phyloP scores from a whole-genome alignment of 2,329 filamentous ascomycete species.

The Rutstroemia sp. region DNA sequence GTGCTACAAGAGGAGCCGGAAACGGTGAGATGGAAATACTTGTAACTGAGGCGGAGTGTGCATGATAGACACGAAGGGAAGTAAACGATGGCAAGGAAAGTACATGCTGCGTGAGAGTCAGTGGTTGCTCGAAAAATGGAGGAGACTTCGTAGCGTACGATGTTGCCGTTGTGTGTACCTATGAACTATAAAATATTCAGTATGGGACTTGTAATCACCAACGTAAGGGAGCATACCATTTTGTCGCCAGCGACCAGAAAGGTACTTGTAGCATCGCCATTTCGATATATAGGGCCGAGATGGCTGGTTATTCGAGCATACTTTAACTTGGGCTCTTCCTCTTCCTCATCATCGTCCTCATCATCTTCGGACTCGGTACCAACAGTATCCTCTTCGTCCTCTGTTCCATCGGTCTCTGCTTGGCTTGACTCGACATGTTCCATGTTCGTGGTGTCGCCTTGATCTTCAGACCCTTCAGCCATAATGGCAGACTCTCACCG shows the following conservation, averaged over 20 bases:
- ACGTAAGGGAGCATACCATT: conserved; percentile 58
- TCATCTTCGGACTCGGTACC: conserved; percentile 38
- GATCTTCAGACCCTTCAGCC: conserved; percentile 26
- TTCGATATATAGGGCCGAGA: conserved; percentile 76
- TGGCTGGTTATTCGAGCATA: conserved; percentile 81
- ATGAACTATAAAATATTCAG: conserved; percentile 56
- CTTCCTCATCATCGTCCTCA: conserved; percentile 46
- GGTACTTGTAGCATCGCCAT: conserved; percentile 88
- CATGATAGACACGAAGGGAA: conserved; percentile 77
- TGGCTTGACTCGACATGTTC: conserved; percentile 17
- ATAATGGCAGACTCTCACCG: conserved; percentile 25
- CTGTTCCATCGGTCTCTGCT: conserved; percentile 16
- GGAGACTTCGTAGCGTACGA: conserved; percentile 50
- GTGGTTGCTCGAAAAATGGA: conserved; percentile 15
- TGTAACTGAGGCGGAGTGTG: conserved; percentile 87
- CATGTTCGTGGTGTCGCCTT: conserved; percentile 20
- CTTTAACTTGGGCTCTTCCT: conserved; percentile 82
- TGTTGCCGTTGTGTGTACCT: conserved; percentile 93
- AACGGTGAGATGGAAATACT: conserved; percentile 85
- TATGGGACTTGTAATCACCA: not conserved
- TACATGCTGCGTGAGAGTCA: conserved; percentile 58
- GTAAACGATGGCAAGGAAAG: conserved; percentile 77
- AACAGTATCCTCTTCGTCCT: conserved; percentile 22
- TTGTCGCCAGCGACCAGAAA: conserved; percentile 92
- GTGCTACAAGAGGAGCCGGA: conserved; percentile 48